These are phyloP conservation scores for Saccharomycopsis hybrid DNA, from an alignment of 1,139 yeast genomes.

Conservation along the genomic window DNA sequence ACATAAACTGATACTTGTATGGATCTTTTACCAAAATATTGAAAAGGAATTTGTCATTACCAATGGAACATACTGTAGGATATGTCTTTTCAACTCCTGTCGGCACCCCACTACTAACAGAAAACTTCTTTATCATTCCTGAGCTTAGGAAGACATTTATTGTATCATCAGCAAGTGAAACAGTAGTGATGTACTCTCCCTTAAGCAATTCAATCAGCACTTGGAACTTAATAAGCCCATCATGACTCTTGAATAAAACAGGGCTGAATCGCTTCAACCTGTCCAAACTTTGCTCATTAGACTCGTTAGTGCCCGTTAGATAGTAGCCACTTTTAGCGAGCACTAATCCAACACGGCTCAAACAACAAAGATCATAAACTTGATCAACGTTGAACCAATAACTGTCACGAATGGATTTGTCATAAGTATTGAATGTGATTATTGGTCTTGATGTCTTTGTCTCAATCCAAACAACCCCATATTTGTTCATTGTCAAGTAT, in stretches of 20 bases:
- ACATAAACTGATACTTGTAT: conserved; percentile 6
- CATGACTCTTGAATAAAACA: conserved; percentile 28
- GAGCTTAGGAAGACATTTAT: conserved; percentile 28
- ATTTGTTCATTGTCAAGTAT: conserved; percentile 16
- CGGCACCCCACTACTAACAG: conserved; percentile 28
- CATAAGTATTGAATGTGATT: conserved; percentile 16
- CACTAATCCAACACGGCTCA: conserved; percentile 13
- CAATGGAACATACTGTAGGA: conserved; percentile 31
- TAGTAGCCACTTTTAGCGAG: conserved; percentile 26
- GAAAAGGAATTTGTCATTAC: conserved; percentile 28
- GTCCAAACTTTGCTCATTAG: conserved; percentile 11
- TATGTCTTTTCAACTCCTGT: conserved; percentile 29
- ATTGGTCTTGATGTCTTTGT: conserved; percentile 20
- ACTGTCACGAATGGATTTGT: conserved; percentile 9
- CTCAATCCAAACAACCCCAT: conserved; percentile 21
- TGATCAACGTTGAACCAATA: conserved; percentile 17
- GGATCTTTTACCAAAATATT: conserved; percentile 23
- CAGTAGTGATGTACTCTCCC: conserved; percentile 29
- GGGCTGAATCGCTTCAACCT: conserved; percentile 21
- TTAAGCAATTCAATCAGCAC: conserved; percentile 26
- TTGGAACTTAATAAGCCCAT: conserved; percentile 19
- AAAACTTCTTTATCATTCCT: conserved; percentile 29
- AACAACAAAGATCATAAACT: conserved; percentile 17
- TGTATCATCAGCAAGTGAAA: conserved; percentile 24
- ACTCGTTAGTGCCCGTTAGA: conserved; percentile 17